Percentiles rank a stretch among this genome's conserved stretches.
Conservation (phyloP, 768 basidiomycete species). For the Saitozyma podzolica region DNA sequence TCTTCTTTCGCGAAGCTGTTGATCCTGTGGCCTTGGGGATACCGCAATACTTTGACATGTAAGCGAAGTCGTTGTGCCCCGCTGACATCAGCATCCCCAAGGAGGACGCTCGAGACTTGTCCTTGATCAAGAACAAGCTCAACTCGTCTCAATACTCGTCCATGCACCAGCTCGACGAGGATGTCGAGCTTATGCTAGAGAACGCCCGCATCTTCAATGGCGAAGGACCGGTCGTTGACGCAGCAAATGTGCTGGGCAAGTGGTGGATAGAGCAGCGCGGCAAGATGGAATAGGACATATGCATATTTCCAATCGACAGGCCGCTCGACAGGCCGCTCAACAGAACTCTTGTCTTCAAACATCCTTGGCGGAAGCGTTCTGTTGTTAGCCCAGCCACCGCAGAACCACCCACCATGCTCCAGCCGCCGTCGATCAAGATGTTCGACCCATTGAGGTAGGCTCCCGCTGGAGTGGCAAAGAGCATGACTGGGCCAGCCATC, state of each 20-base stretch:
- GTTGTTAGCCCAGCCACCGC: neutral
- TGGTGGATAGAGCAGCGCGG: slow-evolving; percentile 42
- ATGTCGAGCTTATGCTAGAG: slow-evolving; percentile 79
- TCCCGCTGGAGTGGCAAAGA: slow-evolving; percentile 43
- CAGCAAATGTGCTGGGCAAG: slow-evolving; percentile 31
- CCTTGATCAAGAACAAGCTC: slow-evolving; percentile 75
- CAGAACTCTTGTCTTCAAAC: slow-evolving; percentile 3
- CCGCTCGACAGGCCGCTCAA: no score
- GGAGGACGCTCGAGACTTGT: slow-evolving; percentile 83
- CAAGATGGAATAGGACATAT: slow-evolving; percentile 31
- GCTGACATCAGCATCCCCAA: slow-evolving; percentile 61
- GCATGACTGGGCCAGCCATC: slow-evolving; percentile 43
- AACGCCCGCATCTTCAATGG: slow-evolving; percentile 92
- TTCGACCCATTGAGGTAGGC: slow-evolving; percentile 37
- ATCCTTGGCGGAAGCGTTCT: slow-evolving; percentile 31
- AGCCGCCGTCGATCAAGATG: slow-evolving; percentile 35
- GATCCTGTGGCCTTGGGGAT: slow-evolving; percentile 80
- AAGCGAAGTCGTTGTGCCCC: neutral
- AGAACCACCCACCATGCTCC: slow-evolving; percentile 26
- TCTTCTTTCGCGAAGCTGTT: slow-evolving; percentile 58
- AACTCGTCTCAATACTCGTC: slow-evolving; percentile 78
- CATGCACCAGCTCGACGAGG: slow-evolving; percentile 75
- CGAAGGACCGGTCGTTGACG: slow-evolving; percentile 28
- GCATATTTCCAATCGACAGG: neutral
- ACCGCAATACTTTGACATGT: slow-evolving; percentile 80